Conservation (phyloP, 495 filamentous ascomycete species). For the Penicillium paxilli region DNA sequence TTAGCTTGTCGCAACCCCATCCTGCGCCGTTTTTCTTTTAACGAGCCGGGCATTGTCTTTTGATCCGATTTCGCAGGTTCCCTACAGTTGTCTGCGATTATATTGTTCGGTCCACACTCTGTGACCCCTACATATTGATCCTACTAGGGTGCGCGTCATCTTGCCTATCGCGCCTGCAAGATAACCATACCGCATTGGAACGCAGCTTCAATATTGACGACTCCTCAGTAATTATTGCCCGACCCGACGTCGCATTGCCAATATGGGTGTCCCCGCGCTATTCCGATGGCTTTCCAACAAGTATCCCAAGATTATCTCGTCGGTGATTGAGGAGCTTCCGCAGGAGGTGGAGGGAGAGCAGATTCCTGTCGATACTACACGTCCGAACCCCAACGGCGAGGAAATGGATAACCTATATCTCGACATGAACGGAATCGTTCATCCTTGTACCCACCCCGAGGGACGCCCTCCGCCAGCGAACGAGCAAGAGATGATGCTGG, state of each 20-base stretch:
- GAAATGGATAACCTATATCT: constrained; percentile 98
- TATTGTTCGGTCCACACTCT: not conserved
- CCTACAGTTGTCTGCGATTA: not conserved
- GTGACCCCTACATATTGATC: not conserved
- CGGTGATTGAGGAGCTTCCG: constrained; percentile 83
- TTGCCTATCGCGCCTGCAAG: not conserved
- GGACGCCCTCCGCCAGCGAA: constrained; percentile 86
- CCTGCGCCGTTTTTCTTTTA: constrained; percentile 17
- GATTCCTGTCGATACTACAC: constrained; percentile 80
- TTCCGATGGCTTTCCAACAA: constrained; percentile 94
- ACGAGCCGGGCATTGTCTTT: constrained; percentile 14
- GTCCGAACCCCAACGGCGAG: constrained; percentile 93
- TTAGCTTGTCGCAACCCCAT: constrained; percentile 3
- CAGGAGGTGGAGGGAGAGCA: constrained; percentile 74
- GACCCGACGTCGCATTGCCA: constrained; percentile 31
- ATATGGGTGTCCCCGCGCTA: constrained; percentile 92
- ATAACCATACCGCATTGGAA: constrained; percentile 16
- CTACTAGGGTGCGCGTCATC: not conserved
- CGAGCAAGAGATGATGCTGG: constrained; percentile 99
- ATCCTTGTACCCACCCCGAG: constrained; percentile 98
- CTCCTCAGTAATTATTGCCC: constrained; percentile 4
- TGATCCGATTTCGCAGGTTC: not conserved
- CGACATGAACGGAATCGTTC: constrained; percentile 99
- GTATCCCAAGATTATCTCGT: constrained; percentile 92
- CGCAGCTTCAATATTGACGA: constrained; percentile 6